Evolutionary conservation across 177 flowering plant species (phyloP), one percentile per base, ranked within the genome.

Genomic region (Vitis hybrid): DNA sequence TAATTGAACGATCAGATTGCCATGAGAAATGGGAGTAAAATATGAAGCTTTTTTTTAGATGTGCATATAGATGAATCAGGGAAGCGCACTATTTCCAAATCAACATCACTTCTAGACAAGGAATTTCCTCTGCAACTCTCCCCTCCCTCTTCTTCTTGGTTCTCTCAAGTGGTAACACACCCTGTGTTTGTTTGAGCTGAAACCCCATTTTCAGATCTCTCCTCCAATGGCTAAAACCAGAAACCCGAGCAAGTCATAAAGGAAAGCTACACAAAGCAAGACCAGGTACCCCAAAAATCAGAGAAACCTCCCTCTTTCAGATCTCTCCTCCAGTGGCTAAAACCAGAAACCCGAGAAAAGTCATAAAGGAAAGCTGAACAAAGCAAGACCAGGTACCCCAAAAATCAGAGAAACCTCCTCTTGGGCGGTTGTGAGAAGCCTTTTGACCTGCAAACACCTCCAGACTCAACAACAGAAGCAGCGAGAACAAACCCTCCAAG

Each of bases 391-490:
- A 19, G 21, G 21, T 19, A 19, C 21, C 21, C 21, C 21, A 19
- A 19, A 19, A 19, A 19, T 19, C 21, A 19, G 21, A 19, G 21
- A 19, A 0, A 19, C 21, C 21, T 19, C 21, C 21, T 2, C 27
- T 24, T 68, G 71, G 85, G 79, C 84, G 11, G 81, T 75, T 51
- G 72, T 93, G 11, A 89, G 83, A 74, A 86, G 82, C 75, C 60
- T 93, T 52, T 76, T 88, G 67, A 76, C 86, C 52, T 91, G 91
- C 72, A 91, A 85, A 58, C 70, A 87, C 70, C 69, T 77, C 52
- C 83, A 83, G 24, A 75, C 40, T 66, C 56, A 65, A 52, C 60
- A 68, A 19, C 46, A 66, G 40, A 17, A 78, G 68, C 75, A 67
- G 27, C 61, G 67, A 56, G 70, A 69, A 49, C 78, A 70, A 24